Conservation (phyloP, 129 eudicot genomes). For the Centaurea solstitialis region DNA sequence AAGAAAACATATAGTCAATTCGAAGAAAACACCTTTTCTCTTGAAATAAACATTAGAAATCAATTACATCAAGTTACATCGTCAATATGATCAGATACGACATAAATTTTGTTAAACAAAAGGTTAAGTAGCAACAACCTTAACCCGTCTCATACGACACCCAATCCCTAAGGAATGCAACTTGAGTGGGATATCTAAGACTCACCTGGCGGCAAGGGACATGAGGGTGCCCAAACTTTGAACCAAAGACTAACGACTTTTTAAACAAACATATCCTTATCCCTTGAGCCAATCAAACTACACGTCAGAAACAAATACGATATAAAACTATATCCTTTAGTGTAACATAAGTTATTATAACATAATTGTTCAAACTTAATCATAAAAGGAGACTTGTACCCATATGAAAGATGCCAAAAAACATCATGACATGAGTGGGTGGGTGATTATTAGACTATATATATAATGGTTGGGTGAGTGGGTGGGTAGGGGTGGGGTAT, state of each 20-base stretch:
- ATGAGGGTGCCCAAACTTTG: too few species aligned
- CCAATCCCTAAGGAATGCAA: too few species aligned
- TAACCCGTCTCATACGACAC: too few species aligned
- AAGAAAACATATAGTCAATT: background rate
- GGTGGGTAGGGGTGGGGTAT: conserved; percentile 20
- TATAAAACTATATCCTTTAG: conserved; percentile 1
- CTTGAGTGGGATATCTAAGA: too few species aligned
- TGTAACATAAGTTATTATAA: conserved; percentile 17
- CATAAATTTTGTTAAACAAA: too few species aligned
- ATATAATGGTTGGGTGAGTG: conserved; percentile 10
- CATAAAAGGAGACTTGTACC: conserved; percentile 24
- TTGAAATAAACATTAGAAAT: conserved; percentile 9
- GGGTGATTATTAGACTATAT: conserved; percentile 24
- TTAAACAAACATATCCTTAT: too few species aligned
- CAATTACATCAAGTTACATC: background rate
- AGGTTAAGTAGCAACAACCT: too few species aligned
- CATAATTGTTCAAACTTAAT: conserved; percentile 19
- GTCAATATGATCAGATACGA: background rate
- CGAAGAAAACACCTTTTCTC: background rate
- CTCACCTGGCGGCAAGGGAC: too few species aligned
- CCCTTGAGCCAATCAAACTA: too few species aligned
- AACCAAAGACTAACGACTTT: too few species aligned
- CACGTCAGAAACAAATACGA: background rate
- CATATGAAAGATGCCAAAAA: conserved; percentile 32
- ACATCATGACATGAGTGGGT: conserved; percentile 22